Base-by-base conservation (phyloP, 257 asterid genomes). In the Solanum dulcamara region DNA sequence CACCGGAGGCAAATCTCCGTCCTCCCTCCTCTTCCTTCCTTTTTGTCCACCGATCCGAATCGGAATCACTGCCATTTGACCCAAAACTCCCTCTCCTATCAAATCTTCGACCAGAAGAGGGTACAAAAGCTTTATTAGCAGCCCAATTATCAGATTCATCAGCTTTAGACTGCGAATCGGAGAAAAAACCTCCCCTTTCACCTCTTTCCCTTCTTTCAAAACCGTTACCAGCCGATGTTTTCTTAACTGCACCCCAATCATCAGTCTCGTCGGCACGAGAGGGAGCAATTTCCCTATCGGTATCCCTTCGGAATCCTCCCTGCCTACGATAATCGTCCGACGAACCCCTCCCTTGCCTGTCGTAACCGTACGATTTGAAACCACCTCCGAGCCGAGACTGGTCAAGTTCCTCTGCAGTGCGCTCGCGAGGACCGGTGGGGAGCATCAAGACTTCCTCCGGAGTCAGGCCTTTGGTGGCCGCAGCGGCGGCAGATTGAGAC, bases 201-300 rank as follows among this genome's bases (percentile, higher is more conserved):
- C 97, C 93, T 80, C 96, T 92, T 53, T 93, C 99, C 81, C 95
- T 91, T 91, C 98, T 90, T 85, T 96, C 98, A 66, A 90, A 92
- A 67, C 97, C 97, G 59, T 85, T 88, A 20, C 89, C 84, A 40
- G n/a, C 77, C 3, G 90, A 32, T 0, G 90, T 86, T 85, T 89
- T 92, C 96, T 96, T 96, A 11, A 89, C 90, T 4, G 94, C 88
- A 12, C 92, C 98, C 99, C 99, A 96, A 81, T 94, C 90, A 84
- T 94, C 99, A 82, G 72, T 92, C 89, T 94, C 98, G 32, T 96
- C 99, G 15, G 99, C 99, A 86, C 98, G 93, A 40, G 99, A 94
- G 81, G 90, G 90, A 32, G 64, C 81, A 51, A 88, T 87, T 74
- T 94, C 99, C 7, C 94, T 89, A 80, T 64, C 71, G 20, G 92